Base-by-base conservation (phyloP, 495 filamentous ascomycete species). In the Astrothelium subdiscretum region DNA sequence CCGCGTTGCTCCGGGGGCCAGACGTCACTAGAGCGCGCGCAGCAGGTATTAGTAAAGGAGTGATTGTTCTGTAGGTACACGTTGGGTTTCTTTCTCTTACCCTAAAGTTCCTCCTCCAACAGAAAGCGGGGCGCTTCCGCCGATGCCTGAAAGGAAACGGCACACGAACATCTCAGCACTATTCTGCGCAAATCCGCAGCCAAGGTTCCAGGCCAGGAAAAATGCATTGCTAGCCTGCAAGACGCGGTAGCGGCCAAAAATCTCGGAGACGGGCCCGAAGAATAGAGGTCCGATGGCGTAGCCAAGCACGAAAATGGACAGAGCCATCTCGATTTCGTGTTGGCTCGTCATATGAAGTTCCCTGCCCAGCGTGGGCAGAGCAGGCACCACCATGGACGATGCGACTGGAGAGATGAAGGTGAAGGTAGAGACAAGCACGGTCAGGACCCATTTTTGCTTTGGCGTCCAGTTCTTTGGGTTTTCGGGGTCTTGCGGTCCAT, bases 1-100 rank as follows among this genome's bases (percentile, higher is more conserved):
- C 87, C 88, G 31, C 88, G 79, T 69, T 89, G 71, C 66, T 88
- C 84, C 2, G 84, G 73, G 5, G 62, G 66, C 71, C 83, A 91
- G 42, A 83, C 79, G 68, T 91, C 87, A 77, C 75, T 0, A 88
- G 74, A 12, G 87, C 80, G 15, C 83, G 84, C 15, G 15, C 35
- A 6, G 35, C 8, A 38, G 8, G 35, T 1, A 15, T 20, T 82
- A 83, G 58, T 82, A 83, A 40, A 83, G 29, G 22, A 26, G 31
- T 3, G 4, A 59, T 42, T 35, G 15, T 20, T 4, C 12, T 31
- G 57, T 35, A 58, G 54, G 13, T 35, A 4, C 0, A 24, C 10
- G 6, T 58, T 58, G 54, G 24, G 54, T 44, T 11, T 2, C 0
- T 27, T n/a, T 42, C 1, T 13, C 58, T 58, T 77, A 72, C 38